Percentiles rank a stretch among this genome's conserved stretches.
Conservation (phyloP, 2,329 filamentous ascomycete species). For the Elsinoe arachidis region DNA sequence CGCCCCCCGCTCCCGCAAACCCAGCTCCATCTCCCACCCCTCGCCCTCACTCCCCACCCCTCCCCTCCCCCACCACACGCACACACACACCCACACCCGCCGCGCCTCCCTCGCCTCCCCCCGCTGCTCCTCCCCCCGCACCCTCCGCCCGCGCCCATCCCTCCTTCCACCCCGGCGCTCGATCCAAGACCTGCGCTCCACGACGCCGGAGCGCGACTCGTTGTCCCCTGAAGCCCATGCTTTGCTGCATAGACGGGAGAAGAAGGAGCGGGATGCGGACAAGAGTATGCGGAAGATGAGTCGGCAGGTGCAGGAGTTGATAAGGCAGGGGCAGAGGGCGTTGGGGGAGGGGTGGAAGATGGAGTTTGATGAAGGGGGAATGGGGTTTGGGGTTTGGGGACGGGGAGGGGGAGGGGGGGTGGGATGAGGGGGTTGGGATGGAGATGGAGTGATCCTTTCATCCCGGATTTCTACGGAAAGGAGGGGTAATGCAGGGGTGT, state of each 20-base stretch:
- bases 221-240: slow-evolving; percentile 59
- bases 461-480: too few species aligned
- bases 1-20: slow-evolving; percentile 7
- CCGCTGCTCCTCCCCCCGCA: slow-evolving; percentile 29
- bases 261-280: slow-evolving; percentile 70
- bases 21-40: slow-evolving; percentile 19
- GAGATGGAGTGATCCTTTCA: background rate
- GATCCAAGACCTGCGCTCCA: background rate
- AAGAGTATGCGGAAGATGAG: slow-evolving; percentile 73
- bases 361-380: slow-evolving; percentile 25
- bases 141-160: slow-evolving; percentile 17
- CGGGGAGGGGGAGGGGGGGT: slow-evolving; percentile 24
- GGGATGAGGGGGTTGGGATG: too few species aligned
- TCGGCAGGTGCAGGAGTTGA: slow-evolving; percentile 72
- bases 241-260: slow-evolving; percentile 61
- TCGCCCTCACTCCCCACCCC: slow-evolving; percentile 1
- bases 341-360: slow-evolving; percentile 47
- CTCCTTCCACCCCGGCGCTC: background rate
- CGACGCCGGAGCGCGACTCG: slow-evolving; percentile 19
- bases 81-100: slow-evolving; percentile 28
- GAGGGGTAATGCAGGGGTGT: background rate
- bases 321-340: slow-evolving; percentile 78
- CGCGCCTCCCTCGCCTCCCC: slow-evolving; percentile 48
- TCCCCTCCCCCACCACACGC: background rate
- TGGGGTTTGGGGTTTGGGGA: slow-evolving; percentile 19